phyloP scores from a whole-genome alignment of 257 asterid species.

The Lycium ferocissimum region DNA sequence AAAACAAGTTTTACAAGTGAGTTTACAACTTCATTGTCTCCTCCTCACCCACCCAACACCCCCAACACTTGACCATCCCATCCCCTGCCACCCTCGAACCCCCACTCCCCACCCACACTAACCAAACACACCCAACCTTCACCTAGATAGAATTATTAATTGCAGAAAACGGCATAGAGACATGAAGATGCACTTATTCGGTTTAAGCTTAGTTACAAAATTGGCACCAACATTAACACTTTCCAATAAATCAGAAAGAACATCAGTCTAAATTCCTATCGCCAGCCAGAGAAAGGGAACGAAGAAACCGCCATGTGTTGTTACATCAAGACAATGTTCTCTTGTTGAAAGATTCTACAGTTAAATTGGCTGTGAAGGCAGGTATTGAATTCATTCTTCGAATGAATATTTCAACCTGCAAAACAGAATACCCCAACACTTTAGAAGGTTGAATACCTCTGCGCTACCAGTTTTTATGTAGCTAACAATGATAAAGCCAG shows the following conservation, averaged over 20 bases:
- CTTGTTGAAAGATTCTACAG: conserved; percentile 89
- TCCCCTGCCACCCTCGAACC: too few species aligned
- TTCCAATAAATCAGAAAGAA: background rate
- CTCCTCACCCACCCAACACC: too few species aligned
- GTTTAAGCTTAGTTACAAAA: background rate
- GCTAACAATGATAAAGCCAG: conserved; percentile 20
- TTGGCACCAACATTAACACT: background rate
- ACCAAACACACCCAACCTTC: background rate
- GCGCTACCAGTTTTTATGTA: background rate
- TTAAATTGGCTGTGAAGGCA: conserved; percentile 95
- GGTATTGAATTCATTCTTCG: conserved; percentile 85
- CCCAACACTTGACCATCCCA: too few species aligned
- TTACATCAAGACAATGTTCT: conserved; percentile 77
- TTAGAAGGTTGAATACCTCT: background rate
- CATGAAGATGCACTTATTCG: background rate
- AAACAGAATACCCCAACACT: background rate
- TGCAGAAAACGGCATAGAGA: background rate
- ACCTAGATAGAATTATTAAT: background rate
- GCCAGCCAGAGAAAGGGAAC: conserved; percentile 13
- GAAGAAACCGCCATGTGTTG: background rate
- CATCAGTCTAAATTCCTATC: background rate
- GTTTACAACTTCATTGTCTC: too few species aligned
- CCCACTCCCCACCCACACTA: too few species aligned
- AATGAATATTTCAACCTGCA: conserved; percentile 84
- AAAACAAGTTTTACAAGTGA: too few species aligned